A percentile compares a stretch with the other conserved stretches of the same genome.
Conservation (phyloP, 306 rosid genomes). For the Abrus pulchellus region DNA sequence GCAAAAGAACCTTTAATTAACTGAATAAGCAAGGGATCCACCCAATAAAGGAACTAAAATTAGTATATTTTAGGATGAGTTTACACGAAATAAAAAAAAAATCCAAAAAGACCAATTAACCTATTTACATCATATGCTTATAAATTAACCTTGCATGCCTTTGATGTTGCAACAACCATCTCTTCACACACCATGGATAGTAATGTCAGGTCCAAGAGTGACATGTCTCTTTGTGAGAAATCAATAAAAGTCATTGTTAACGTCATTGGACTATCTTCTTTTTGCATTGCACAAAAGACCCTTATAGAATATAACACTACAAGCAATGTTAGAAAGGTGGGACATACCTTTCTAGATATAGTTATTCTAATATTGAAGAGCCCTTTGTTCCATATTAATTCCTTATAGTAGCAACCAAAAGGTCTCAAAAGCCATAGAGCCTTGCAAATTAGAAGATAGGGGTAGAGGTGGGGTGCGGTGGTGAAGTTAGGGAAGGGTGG, state of each 20-base stretch:
- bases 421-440: constrained; percentile 60
- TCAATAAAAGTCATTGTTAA: constrained; percentile 73
- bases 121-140: constrained; percentile 45
- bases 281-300: constrained; percentile 54
- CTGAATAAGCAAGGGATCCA: constrained; percentile 51
- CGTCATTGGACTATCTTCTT: constrained; percentile 68
- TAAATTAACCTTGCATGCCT: constrained; percentile 29
- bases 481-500: no score
- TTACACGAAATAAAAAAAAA: constrained; percentile 19
- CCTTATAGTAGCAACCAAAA: constrained; percentile 23
- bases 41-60: constrained; percentile 43
- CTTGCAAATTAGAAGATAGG: constrained; percentile 1
- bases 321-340: neutral
- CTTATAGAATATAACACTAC: constrained; percentile 42
- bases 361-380: constrained; percentile 41
- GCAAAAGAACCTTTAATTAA: constrained; percentile 46
- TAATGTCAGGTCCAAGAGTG: constrained; percentile 51
- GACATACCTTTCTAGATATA: constrained; percentile 31
- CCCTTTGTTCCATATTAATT: constrained; percentile 28
- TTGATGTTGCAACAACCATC: constrained; percentile 31
- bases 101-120: constrained; percentile 37
- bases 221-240: constrained; percentile 68
- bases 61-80: constrained; percentile 26
- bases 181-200: constrained; percentile 45
- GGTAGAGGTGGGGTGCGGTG: no score